Percentiles rank a stretch among this genome's conserved stretches.
phyloP scores from a whole-genome alignment of 495 filamentous ascomycete species.

The Chaetomium cochliodes region DNA sequence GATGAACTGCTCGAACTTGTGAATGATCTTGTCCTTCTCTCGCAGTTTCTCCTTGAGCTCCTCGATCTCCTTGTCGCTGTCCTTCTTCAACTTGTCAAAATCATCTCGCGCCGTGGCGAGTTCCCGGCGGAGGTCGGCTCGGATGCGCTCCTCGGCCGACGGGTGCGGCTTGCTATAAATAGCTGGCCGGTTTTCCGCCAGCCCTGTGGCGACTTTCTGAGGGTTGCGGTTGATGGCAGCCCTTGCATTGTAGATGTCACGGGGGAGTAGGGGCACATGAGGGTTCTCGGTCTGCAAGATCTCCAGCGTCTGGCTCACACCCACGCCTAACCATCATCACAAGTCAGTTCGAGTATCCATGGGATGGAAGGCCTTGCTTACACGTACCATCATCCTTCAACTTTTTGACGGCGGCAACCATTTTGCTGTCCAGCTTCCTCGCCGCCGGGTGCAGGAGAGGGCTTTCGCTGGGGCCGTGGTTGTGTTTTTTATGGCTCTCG shows the following conservation, averaged over 20 bases:
- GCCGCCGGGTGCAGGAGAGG: slow-evolving; percentile 56
- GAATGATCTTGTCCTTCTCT: slow-evolving; percentile 55
- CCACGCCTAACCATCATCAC: slow-evolving; percentile 42
- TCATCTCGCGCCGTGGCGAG: slow-evolving; percentile 52
- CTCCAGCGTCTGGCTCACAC: slow-evolving; percentile 55
- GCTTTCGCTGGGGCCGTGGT: slow-evolving; percentile 57
- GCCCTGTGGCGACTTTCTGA: slow-evolving; percentile 51
- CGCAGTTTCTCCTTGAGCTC: slow-evolving; percentile 48
- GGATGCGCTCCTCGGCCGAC: slow-evolving; percentile 55
- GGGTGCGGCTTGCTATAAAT: slow-evolving; percentile 58
- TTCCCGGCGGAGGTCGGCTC: slow-evolving; percentile 53
- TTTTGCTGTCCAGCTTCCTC: slow-evolving; percentile 56
- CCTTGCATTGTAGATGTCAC: slow-evolving; percentile 59
- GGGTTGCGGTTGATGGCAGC: slow-evolving; percentile 59
- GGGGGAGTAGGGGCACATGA: slow-evolving; percentile 52
- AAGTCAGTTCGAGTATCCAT: slow-evolving; percentile 23
- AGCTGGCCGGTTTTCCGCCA: slow-evolving; percentile 52
- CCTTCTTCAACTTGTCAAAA: slow-evolving; percentile 44
- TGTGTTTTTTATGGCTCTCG: slow-evolving; percentile 50
- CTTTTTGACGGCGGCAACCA: slow-evolving; percentile 56
- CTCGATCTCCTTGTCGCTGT: slow-evolving; percentile 50
- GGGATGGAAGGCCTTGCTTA: neutral
- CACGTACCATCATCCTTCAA: slow-evolving; percentile 55
- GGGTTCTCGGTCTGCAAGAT: slow-evolving; percentile 56
- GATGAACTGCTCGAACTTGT: slow-evolving; percentile 60